Evolutionary conservation across 306 rosid species (phyloP).

Genomic region (Lupinus albus): DNA sequence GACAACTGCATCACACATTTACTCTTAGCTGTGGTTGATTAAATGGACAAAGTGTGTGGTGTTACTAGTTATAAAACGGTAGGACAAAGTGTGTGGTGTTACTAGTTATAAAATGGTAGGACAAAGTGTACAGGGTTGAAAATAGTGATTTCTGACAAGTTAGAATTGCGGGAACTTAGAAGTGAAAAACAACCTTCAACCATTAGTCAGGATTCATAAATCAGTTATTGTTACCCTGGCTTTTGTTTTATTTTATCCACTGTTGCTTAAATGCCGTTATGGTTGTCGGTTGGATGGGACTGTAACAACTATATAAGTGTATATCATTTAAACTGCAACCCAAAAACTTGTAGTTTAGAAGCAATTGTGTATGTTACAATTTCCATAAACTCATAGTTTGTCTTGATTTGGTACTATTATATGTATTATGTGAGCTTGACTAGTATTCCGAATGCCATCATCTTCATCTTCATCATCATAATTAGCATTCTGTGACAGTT

Average conservation of each 20-base stretch:
- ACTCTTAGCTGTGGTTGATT: constrained; percentile 26
- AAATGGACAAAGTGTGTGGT: neutral
- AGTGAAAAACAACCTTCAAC: neutral
- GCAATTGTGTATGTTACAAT: constrained; percentile 2
- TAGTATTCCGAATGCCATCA: constrained; percentile 23
- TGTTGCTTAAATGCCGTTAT: neutral
- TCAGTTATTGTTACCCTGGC: neutral
- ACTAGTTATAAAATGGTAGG: neutral
- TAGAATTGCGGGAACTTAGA: constrained; percentile 33
- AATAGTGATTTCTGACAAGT: neutral
- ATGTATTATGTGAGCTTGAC: constrained; percentile 14
- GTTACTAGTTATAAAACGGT: constrained; percentile 3
- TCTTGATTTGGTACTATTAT: constrained; percentile 22
- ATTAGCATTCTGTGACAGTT: constrained; percentile 30
- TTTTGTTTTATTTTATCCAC: constrained; percentile 22
- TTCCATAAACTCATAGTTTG: constrained; percentile 15
- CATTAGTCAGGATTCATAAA: constrained; percentile 16
- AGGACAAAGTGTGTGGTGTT: neutral
- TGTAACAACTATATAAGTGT: neutral
- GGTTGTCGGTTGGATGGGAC: constrained; percentile 18
- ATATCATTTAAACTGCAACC: constrained; percentile 4
- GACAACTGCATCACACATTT: constrained; percentile 5
- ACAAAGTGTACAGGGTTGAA: neutral
- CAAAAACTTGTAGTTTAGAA: too few relatives aligned
- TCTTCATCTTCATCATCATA: too few relatives aligned